phyloP scores from a whole-genome alignment of 2,329 filamentous ascomycete genomes.

The Fusarium vanettenii region DNA sequence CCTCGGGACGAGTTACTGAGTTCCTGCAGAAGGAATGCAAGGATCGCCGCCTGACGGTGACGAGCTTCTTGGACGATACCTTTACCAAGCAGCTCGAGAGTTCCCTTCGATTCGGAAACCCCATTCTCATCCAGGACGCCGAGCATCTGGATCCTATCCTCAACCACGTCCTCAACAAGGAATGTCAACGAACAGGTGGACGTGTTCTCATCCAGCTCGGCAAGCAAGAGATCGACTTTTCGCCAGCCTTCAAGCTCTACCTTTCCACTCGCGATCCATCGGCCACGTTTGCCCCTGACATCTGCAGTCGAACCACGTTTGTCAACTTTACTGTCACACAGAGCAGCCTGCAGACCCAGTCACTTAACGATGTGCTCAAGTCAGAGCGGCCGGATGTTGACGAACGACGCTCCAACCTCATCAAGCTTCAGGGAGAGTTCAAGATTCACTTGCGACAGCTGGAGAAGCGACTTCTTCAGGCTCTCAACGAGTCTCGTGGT shows the following conservation, averaged over 20 bases:
- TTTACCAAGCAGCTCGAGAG: conserved; percentile 99
- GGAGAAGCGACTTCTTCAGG: conserved; percentile 92
- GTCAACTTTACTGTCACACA: conserved; percentile 99
- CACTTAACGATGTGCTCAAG: conserved; percentile 96
- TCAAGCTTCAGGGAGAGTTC: conserved; percentile 99
- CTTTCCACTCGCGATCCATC: conserved; percentile 96
- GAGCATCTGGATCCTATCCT: conserved; percentile 97
- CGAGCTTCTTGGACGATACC: conserved; percentile 96
- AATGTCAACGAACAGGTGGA: conserved; percentile 98
- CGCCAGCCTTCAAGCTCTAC: conserved; percentile 94
- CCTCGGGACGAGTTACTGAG: conserved; percentile 92
- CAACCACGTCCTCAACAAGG: conserved; percentile 98
- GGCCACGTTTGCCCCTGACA: conserved; percentile 92
- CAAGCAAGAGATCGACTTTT: conserved; percentile 99
- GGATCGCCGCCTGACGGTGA: conserved; percentile 92
- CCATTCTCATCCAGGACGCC: conserved; percentile 97
- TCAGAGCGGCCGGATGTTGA: conserved; percentile 98
- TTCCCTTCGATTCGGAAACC: conserved; percentile 96
- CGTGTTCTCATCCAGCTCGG: conserved; percentile 98
- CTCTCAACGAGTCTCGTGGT: conserved; percentile 95
- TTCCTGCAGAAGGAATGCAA: conserved; percentile 96
- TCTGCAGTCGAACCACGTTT: conserved; percentile 98
- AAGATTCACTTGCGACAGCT: conserved; percentile 96
- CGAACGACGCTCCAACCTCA: conserved; percentile 93
- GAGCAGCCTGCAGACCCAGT: conserved; percentile 98